phyloP scores from a whole-genome alignment of 345 rosid genomes.

The Citrus reticulata region DNA sequence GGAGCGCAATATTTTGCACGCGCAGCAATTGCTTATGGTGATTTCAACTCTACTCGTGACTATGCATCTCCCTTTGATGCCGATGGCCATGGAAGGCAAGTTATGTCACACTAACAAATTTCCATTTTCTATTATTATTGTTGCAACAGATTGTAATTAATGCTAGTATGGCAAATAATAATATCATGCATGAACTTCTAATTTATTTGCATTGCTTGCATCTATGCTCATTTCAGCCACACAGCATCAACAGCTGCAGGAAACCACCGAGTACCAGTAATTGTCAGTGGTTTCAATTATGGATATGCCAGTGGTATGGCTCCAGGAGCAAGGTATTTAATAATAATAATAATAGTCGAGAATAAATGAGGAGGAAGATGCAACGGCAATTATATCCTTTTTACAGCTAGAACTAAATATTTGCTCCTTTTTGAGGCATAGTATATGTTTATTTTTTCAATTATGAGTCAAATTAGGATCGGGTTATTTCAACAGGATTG shows the following conservation, averaged over 20 bases:
- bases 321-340: conserved; percentile 44
- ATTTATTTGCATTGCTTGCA: not conserved
- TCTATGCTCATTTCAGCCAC: conserved; percentile 29
- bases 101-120: not conserved
- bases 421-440: not conserved
- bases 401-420: too few relatives aligned
- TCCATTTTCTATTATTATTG: not conserved
- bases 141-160: not conserved
- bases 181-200: not conserved
- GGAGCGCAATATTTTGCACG: conserved; percentile 50
- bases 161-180: not conserved
- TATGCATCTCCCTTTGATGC: conserved; percentile 46
- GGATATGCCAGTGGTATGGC: conserved; percentile 56
- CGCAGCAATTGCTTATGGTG: conserved; percentile 44
- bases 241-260: conserved; percentile 53
- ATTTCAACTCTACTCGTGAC: conserved; percentile 38
- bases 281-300: conserved; percentile 36
- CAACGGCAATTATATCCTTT: not conserved
- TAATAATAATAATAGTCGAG: too few relatives aligned
- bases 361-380: not conserved
- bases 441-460: not conserved
- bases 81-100: conserved; percentile 60
- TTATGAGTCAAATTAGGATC: not conserved
- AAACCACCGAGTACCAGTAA: conserved; percentile 32
- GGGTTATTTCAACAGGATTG: conserved; percentile 25